Evolutionary conservation across 2,329 filamentous ascomycete genomes (phyloP), one percentile per base, ranked within the genome.

Genomic region (Pseudocercospora macadamiae): DNA sequence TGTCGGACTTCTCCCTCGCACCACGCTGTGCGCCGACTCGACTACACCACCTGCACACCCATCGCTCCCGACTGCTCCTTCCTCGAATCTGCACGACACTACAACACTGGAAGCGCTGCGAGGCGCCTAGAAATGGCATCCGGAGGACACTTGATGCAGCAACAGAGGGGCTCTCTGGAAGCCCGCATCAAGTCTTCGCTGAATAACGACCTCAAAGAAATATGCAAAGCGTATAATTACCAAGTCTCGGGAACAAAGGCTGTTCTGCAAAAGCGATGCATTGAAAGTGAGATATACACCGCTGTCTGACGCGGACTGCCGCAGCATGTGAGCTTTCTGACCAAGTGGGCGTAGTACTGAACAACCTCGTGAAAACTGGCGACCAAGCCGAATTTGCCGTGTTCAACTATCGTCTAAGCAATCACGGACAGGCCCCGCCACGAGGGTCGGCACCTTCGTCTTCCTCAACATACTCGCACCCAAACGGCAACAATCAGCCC

Each of bases 221-320:
- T 97, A 65, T 89, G 93, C 71, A 83, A 86, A 63, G 80, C 84
- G 61, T 90, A 96, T 77, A 84, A 86, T 47, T 80, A 96, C 32
- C 83, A 85, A 65, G 89, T 90, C 61, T 90, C 88, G 25, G 95
- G 95, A 18, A 88, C 95, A 69, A 99, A 99, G 80, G 85, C 86
- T 30, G 84, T 89, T 39, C 79, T 97, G 60, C 92, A 96, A 76
- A 78, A 79, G 59, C 88, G 93, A 68, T 89, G 97, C 61, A 85
- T 89, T 63, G 80, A 85, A 59, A 84, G 95, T 97, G 65, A 70
- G 70, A 49, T 34, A 16, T 8, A 32, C 21, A 16, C n/a, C n/a
- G 19, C 37, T 23, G 49, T 36, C 21, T 28, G 49, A 49, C 34
- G 55, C n/a, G 26, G 16, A 9, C 16, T 26, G 28, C 32, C 42